These are phyloP conservation scores for Daldinia vernicosa DNA, from an alignment of 495 filamentous ascomycete genomes.

Conservation along the genomic window DNA sequence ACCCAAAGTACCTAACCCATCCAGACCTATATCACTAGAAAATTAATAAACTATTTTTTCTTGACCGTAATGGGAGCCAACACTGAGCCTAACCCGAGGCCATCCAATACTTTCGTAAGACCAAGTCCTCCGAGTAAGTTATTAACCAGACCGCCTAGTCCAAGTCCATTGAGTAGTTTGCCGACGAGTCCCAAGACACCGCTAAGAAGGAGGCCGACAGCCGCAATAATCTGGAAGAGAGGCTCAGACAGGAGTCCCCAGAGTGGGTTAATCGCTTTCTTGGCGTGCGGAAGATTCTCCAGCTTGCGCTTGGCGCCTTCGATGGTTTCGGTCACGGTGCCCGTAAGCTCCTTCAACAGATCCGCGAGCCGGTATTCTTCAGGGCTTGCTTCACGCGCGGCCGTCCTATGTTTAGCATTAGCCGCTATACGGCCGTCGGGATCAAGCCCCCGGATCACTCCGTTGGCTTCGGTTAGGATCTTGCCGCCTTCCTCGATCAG, in stretches of 20 bases:
- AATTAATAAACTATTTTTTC: slow-evolving; percentile 47
- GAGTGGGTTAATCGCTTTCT: slow-evolving; percentile 91
- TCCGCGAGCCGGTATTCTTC: slow-evolving; percentile 90
- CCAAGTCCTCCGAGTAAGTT: slow-evolving; percentile 83
- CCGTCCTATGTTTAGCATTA: slow-evolving; percentile 84
- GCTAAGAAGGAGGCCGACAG: slow-evolving; percentile 82
- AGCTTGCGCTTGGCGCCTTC: slow-evolving; percentile 87
- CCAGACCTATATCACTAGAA: not conserved
- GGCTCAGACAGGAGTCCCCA: slow-evolving; percentile 86
- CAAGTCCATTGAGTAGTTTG: slow-evolving; percentile 77
- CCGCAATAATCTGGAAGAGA: slow-evolving; percentile 91
- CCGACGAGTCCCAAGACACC: slow-evolving; percentile 88
- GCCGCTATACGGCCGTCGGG: slow-evolving; percentile 86
- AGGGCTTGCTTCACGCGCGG: slow-evolving; percentile 81
- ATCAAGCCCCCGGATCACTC: slow-evolving; percentile 87
- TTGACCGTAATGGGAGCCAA: slow-evolving; percentile 61
- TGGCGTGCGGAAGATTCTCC: slow-evolving; percentile 89
- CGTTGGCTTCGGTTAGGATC: slow-evolving; percentile 88
- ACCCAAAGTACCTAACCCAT: not conserved
- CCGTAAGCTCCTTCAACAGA: slow-evolving; percentile 76
- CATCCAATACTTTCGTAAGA: slow-evolving; percentile 76
- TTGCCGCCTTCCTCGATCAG: slow-evolving; percentile 84
- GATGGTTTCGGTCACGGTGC: slow-evolving; percentile 74
- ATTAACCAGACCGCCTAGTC: slow-evolving; percentile 81
- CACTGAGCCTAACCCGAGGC: slow-evolving; percentile 73